Evolutionary conservation across 768 basidiomycete genomes (phyloP).

Genomic region (Leccinum boreale): DNA sequence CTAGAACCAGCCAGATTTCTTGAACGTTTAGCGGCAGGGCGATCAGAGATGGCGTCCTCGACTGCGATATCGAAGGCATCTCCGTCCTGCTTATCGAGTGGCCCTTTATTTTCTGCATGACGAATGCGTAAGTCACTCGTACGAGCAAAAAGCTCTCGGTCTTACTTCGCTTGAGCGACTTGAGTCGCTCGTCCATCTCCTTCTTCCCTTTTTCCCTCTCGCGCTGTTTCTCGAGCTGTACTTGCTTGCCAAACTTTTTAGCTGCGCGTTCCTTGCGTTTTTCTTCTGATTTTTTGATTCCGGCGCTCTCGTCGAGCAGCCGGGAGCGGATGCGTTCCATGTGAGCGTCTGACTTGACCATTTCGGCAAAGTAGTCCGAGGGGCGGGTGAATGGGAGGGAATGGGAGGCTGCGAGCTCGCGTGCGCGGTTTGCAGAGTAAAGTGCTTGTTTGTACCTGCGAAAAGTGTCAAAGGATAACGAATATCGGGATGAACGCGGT

Average conservation of each 20-base stretch:
- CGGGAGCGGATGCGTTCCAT: constrained; percentile 96
- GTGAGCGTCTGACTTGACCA: constrained; percentile 96
- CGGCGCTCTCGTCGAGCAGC: constrained; percentile 81
- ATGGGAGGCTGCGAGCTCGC: constrained; percentile 71
- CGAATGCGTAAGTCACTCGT: constrained; percentile 1
- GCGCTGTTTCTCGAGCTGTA: constrained; percentile 91
- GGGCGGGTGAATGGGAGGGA: constrained; percentile 89
- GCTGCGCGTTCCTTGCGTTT: constrained; percentile 89
- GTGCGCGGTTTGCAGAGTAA: constrained; percentile 74
- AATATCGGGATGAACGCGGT: background rate
- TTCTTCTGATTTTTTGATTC: constrained; percentile 89
- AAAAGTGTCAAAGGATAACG: background rate
- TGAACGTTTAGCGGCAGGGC: constrained; percentile 58
- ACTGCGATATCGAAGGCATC: constrained; percentile 85
- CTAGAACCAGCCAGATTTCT: constrained; percentile 24
- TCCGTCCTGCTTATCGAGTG: constrained; percentile 58
- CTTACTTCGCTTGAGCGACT: constrained; percentile 86
- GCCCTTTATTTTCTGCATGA: constrained; percentile 74
- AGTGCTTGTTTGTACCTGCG: constrained; percentile 94
- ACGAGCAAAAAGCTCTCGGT: background rate
- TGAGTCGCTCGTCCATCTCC: constrained; percentile 83
- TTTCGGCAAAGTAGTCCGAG: constrained; percentile 94
- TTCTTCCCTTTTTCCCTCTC: constrained; percentile 89
- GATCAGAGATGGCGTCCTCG: constrained; percentile 82
- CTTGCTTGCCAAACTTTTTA: constrained; percentile 98